phyloP scores from a whole-genome alignment of 345 rosid species.

The Luvunga scandens region DNA sequence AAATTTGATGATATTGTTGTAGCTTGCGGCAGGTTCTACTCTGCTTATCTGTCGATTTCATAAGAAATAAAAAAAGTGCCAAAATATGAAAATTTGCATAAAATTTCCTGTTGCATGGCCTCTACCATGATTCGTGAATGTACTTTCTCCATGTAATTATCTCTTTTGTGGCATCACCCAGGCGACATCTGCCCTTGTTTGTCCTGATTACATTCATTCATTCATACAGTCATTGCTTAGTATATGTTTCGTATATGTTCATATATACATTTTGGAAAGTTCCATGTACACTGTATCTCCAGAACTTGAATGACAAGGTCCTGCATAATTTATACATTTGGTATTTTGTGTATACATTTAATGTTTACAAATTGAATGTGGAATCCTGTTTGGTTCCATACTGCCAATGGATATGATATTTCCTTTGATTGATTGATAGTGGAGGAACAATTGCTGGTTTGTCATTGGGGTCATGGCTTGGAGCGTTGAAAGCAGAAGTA shows the following conservation, averaged over 20 bases:
- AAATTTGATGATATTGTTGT: conserved; percentile 86
- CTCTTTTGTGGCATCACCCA: neutral
- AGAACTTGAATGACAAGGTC: neutral
- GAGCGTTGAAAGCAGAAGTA: conserved; percentile 82
- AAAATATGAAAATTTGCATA: neutral
- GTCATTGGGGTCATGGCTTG: conserved; percentile 72
- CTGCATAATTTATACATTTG: neutral
- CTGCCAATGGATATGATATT: conserved; percentile 2
- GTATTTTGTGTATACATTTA: neutral
- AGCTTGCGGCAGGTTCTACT: conserved; percentile 92
- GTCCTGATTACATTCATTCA: neutral
- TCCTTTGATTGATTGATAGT: conserved; percentile 36
- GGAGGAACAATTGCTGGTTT: conserved; percentile 94
- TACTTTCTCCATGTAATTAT: no score
- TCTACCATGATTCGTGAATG: neutral
- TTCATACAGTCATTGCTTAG: neutral
- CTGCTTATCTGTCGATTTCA: conserved; percentile 11
- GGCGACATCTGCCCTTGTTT: neutral
- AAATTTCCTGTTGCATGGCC: neutral
- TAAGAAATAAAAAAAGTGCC: no score
- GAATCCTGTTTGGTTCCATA: neutral
- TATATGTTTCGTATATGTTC: neutral
- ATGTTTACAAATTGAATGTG: neutral
- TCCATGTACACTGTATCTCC: neutral
- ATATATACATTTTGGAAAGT: neutral